A percentile compares a stretch with the other conserved stretches of the same genome.
phyloP scores from a whole-genome alignment of 75 land plant species.

The Selaginella moellendorffii region DNA sequence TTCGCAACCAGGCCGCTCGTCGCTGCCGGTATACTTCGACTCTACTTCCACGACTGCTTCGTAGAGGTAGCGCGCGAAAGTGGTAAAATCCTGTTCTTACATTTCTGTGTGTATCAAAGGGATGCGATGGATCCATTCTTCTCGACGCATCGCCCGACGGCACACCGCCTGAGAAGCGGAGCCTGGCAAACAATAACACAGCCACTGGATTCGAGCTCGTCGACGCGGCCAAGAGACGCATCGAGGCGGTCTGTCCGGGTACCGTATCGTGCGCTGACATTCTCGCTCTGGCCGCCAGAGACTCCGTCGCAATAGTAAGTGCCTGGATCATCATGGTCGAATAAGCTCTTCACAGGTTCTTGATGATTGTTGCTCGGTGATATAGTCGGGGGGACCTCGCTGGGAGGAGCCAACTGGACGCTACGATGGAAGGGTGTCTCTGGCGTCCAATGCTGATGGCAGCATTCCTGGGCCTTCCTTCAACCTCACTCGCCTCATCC shows the following conservation, averaged over 20 bases:
- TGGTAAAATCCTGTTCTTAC: neutral
- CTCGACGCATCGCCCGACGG: constrained; percentile 3
- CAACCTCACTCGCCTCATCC: neutral
- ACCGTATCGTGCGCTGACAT: constrained; percentile 21
- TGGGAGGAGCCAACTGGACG: neutral
- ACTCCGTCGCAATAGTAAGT: no score
- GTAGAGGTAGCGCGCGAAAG: constrained; percentile 20
- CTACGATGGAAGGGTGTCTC: neutral
- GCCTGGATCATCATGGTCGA: no score
- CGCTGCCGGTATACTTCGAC: constrained; percentile 30
- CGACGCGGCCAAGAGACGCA: constrained; percentile 4
- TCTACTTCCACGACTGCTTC: constrained; percentile 56
- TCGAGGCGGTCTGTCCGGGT: constrained; percentile 10
- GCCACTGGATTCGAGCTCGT: constrained; percentile 19
- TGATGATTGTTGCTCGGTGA: no score
- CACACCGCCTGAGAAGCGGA: constrained; percentile 10
- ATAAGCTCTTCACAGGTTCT: no score
- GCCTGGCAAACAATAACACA: constrained; percentile 10
- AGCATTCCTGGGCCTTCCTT: neutral
- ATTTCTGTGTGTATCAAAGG: constrained; percentile 7
- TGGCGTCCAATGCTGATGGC: neutral
- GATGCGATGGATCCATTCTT: constrained; percentile 27
- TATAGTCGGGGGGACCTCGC: neutral
- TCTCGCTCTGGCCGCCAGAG: constrained; percentile 18
- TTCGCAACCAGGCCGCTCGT: constrained; percentile 17